A percentile compares a stretch with the other conserved stretches of the same genome.
phyloP scores from a whole-genome alignment of 2,329 filamentous ascomycete genomes.

The Colletotrichum sp. region DNA sequence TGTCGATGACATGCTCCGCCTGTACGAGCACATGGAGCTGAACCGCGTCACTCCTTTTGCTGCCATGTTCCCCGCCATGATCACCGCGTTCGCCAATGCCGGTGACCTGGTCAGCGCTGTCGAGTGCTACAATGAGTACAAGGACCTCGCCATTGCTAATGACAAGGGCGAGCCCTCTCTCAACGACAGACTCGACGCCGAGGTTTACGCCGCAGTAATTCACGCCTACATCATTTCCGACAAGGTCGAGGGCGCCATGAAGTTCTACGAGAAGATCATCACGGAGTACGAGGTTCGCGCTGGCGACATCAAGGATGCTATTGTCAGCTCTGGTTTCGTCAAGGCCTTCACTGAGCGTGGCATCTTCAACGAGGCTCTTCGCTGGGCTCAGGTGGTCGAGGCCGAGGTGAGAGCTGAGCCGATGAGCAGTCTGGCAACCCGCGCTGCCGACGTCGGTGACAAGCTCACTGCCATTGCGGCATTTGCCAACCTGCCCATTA shows the following conservation, averaged over 20 bases:
- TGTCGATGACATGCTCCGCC: conserved; percentile 85
- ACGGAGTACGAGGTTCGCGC: conserved; percentile 63
- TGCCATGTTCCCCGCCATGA: conserved; percentile 90
- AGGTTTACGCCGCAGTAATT: conserved; percentile 91
- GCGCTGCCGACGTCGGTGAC: conserved; percentile 81
- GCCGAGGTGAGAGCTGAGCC: conserved; percentile 63
- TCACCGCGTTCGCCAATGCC: conserved; percentile 84
- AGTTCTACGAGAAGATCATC: conserved; percentile 84
- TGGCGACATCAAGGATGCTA: conserved; percentile 70
- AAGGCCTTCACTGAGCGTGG: conserved; percentile 76
- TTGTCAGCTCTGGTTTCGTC: conserved; percentile 78
- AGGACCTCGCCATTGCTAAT: conserved; percentile 82
- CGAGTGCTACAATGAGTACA: conserved; percentile 96
- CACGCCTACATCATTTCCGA: conserved; percentile 86
- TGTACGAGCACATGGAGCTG: conserved; percentile 91
- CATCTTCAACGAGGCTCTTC: conserved; percentile 74
- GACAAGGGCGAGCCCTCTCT: conserved; percentile 75
- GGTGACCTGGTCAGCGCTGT: conserved; percentile 88
- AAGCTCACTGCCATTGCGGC: conserved; percentile 70
- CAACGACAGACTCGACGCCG: conserved; percentile 75
- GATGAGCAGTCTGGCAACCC: conserved; percentile 75
- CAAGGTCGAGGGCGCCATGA: conserved; percentile 80
- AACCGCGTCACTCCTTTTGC: conserved; percentile 76
- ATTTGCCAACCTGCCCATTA: conserved; percentile 62
- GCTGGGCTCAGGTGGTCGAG: conserved; percentile 72